Evolutionary conservation across 1,139 yeast genomes (phyloP), one percentile per base, ranked within the genome.

Genomic region (Pichia sp.): DNA sequence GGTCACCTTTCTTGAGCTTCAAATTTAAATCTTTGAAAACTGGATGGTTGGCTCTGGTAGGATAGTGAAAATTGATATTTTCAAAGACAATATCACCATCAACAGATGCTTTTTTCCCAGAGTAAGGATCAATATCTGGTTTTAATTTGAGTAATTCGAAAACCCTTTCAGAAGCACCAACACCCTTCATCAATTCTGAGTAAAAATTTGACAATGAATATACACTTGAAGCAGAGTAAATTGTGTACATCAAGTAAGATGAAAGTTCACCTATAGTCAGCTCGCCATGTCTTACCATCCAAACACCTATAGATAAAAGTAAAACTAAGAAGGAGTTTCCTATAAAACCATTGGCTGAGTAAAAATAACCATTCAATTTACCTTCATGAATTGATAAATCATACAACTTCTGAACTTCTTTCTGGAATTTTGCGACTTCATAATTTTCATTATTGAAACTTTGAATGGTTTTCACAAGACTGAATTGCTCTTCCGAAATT

Each of bases 1-100:
- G 86, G 42, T 91, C 84, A 4, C 96, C 96, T 19, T 84, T 74
- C 30, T 75, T 75, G 43, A 91, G 82, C 17, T 68, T 71, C 52
- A 89, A 72, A 42, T 77, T 71, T 37, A 89, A 56, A 21, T 74
- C 71, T 22, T 71, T 68, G 60, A 91, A 88, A 17, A 91, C 81
- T 23, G 66, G 64, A 39, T 79, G 72, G 34, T 83, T 77, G 4
- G 88, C 84, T 49, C 98, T 74, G 4, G 96, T 84, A 19, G 97
- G 97, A 60, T 91, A 91, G 26, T 76, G 67, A 60, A 91, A 91
- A 14, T 71, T 61, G 23, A 89, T 84, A 50, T 85, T 63, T 41
- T 67, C 62, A 55, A 91, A 82, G 47, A 69, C 75, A 40, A 89
- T 77, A 41, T 78, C 73, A 45, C 84, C 84, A 39, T 58, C 53